Evolutionary conservation across 2,329 filamentous ascomycete genomes (phyloP), one percentile per base, ranked within the genome.

Genomic region (Septoria linicola): DNA sequence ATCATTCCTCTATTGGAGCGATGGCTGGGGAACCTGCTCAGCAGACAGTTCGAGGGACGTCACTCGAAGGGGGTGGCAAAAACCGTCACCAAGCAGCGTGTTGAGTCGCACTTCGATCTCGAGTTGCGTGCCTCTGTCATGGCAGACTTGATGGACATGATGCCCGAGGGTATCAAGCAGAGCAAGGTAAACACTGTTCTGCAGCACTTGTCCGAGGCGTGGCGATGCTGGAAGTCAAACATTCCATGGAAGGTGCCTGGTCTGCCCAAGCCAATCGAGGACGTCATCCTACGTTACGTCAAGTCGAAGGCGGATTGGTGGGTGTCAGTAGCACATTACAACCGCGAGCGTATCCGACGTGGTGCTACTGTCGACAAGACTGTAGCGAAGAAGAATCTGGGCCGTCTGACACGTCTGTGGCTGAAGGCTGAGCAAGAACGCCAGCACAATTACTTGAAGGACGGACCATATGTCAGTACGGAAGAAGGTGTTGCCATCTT

Each of bases 261-360:
- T 31, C 73, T 99, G 54, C 93, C 93, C 34, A 95, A 95, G 11
- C 92, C 93, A 0, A 97, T 99, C 58, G 93, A 99, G 73, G 99
- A 97, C 67, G 96, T 99, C 63, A 99, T 99, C 65, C 78, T 99
- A 56, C 88, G 93, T 65, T 99, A 99, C 64, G 95, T 99, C 63
- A 99, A 99, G 78, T 92, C 90, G 61, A 99, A 99, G 78, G 93
- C 93, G 14, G 93, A 99, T 70, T 99, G 93, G 95, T 99, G 93
- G 93, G 92, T 99, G 55, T 97, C 91, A 17, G 95, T 99, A 25
- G 93, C 93, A 8, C 93, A 99, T 69, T 99, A 99, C 76, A 99
- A 99, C 69, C 87, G 93, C 64, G 93, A 99, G 75, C 87, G 93
- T 70, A 99, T 99, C 66, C 83, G 93, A 62, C 82, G 93, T 70